Percentiles rank a stretch among this genome's conserved stretches.
Conservation (phyloP, 257 asterid species). For the Catharanthus roseus region DNA sequence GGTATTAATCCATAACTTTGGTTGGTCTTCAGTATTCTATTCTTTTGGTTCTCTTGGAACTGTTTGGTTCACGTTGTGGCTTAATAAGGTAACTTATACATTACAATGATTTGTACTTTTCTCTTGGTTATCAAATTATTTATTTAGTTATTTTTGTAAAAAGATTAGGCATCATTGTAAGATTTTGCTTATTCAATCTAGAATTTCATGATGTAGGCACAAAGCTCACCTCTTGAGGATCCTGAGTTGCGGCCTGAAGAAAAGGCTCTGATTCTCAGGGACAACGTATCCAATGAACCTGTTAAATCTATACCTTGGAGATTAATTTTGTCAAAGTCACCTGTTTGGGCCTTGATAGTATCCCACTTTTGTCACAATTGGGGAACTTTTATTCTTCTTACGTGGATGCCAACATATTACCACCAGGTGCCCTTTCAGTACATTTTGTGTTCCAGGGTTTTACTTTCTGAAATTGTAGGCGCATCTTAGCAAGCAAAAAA, state of each 20-base stretch:
- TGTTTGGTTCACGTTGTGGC: constrained; percentile 69
- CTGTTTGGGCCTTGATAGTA: constrained; percentile 85
- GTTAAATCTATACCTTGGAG: constrained; percentile 88
- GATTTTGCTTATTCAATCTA: constrained; percentile 12
- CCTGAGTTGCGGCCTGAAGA: constrained; percentile 62
- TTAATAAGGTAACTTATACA: constrained; percentile 51
- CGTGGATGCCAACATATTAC: constrained; percentile 97
- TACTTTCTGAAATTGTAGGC: not conserved
- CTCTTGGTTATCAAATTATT: not conserved
- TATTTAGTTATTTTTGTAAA: not conserved
- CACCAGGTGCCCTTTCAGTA: constrained; percentile 53
- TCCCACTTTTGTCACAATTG: constrained; percentile 90
- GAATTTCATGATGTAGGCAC: constrained; percentile 50
- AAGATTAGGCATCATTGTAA: not conserved
- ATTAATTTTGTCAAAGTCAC: constrained; percentile 66
- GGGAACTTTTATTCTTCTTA: constrained; percentile 92
- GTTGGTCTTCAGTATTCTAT: constrained; percentile 91
- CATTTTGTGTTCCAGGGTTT: not conserved
- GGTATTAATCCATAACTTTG: constrained; percentile 69
- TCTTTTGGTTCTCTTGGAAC: constrained; percentile 90
- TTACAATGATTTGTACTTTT: not conserved
- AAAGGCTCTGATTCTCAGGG: constrained; percentile 62
- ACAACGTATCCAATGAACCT: constrained; percentile 57
- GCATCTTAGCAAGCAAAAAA: too few relatives aligned
- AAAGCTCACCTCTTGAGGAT: constrained; percentile 78